phyloP scores from a whole-genome alignment of 495 filamentous ascomycete species.

The Penicillium flavigenum region DNA sequence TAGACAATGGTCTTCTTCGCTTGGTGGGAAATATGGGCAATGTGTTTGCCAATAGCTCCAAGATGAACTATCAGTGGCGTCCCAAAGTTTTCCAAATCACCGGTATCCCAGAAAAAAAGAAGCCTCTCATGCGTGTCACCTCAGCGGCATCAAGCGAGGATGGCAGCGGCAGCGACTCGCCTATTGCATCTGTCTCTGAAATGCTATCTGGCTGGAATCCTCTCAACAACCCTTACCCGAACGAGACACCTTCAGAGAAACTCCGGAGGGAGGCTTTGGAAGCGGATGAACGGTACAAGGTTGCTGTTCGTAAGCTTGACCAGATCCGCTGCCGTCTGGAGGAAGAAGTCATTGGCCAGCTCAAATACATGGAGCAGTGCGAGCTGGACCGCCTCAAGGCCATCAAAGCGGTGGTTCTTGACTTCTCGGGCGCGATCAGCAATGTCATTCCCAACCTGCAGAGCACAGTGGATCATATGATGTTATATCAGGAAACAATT shows the following conservation, averaged over 20 bases:
- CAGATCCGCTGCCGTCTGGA: slow-evolving; percentile 88
- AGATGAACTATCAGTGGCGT: slow-evolving; percentile 96
- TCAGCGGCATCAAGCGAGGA: slow-evolving; percentile 60
- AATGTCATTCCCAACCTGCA: slow-evolving; percentile 97
- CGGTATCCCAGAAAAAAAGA: slow-evolving; percentile 85
- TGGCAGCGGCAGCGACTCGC: slow-evolving; percentile 62
- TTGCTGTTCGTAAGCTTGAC: slow-evolving; percentile 78
- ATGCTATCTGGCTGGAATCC: slow-evolving; percentile 91
- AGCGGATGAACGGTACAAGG: slow-evolving; percentile 91
- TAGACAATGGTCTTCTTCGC: slow-evolving; percentile 80
- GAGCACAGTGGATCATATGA: slow-evolving; percentile 95
- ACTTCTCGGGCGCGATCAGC: slow-evolving; percentile 96
- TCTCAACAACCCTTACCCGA: slow-evolving; percentile 81
- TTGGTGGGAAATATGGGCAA: slow-evolving; percentile 92
- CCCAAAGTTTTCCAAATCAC: slow-evolving; percentile 84
- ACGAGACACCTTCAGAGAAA: slow-evolving; percentile 84
- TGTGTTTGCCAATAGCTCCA: slow-evolving; percentile 94
- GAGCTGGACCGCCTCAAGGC: slow-evolving; percentile 95
- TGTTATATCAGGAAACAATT: slow-evolving; percentile 97
- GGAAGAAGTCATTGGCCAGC: slow-evolving; percentile 86
- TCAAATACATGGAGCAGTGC: slow-evolving; percentile 97
- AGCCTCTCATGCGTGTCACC: slow-evolving; percentile 64
- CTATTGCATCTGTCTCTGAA: slow-evolving; percentile 76
- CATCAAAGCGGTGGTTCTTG: slow-evolving; percentile 94
- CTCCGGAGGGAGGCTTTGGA: slow-evolving; percentile 87